Evolutionary conservation across 768 basidiomycete species (phyloP), one percentile per base, ranked within the genome.

Genomic region (Hygrophoropsis aurantiaca): DNA sequence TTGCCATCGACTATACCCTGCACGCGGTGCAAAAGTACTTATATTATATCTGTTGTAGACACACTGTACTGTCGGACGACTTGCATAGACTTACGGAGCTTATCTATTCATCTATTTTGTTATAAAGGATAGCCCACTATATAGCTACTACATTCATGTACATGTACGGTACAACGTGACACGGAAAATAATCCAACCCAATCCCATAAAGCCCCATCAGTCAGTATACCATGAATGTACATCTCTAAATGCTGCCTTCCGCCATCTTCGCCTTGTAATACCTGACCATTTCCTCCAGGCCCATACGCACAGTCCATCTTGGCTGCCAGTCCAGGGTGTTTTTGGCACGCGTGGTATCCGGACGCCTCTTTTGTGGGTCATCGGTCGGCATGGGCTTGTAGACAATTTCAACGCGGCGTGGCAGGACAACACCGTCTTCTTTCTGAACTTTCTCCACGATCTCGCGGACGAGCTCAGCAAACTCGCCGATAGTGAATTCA

Each of bases 401-500:
- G 36, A 90, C 71, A 58, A 94, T 83, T 42, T 87, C 60, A 51
- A 85, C 81, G 49, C 75, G 78, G 19, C 74, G 71, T 9, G 65
- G 53, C 32, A 61, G 74, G 47, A 73, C 67, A 41, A 75, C 66
- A 37, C 87, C 86, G 57, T 92, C 90, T 56, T 93, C 87, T 55
- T 79, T 77, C 68, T 97, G 90, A 13, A 99, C 91, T 71, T 90
- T 87, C 68, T 88, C 87, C 38, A 98, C 97, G 48, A 93, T 84
- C 41, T 94, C 88, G 46, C 92, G 81, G 45, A 99, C 93, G 51
- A 92, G 79, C 62, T 87, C 81, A 9, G 97, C 97, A 66, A 98
- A 98, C 52, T 95, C 86, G 41, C 85, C 82, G 58, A 99, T 95
- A 36, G 90, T 93, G 68, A 94, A 97, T 74, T 99, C 97, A 66